Base-by-base conservation (phyloP, 2,329 filamentous ascomycete genomes). In the Fusarium sp. region DNA sequence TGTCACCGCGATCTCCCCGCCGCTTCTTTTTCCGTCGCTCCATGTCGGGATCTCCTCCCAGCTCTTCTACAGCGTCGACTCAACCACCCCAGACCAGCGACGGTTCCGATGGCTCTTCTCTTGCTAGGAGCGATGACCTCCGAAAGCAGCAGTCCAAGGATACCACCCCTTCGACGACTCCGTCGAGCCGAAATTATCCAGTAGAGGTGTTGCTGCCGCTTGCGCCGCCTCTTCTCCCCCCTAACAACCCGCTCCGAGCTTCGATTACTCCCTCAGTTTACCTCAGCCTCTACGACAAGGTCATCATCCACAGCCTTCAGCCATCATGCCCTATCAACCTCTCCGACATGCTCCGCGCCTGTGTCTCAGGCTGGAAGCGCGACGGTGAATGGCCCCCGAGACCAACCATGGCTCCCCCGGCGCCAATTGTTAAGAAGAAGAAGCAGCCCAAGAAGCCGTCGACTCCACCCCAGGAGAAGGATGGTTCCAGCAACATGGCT, bases 301-400 rank as follows among this genome's bases (percentile, higher is more conserved):
- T 98, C 59, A 91, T 98, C 46, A 81, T 95, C 1, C 92, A 96
- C 78, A 89, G 88, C 40, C 89, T 96, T 72, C 94, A 94, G 4
- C 96, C 96, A 0, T 92, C 93, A 2, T 94, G 97, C 17, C 96
- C 96, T 5, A 93, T 98, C 78, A 98, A 98, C 76, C 88, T 98
- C 1, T 85, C 88, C 33, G 94, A 97, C 76, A 92, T 98, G 84
- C 90, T 94, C 24, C 89, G 91, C 11, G 91, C 94, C 14, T 93
- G 96, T 73, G 95, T 98, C 1, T 88, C 92, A 31, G 96, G 96
- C 49, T 98, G 96, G 96, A 97, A 97, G 82, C 89, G 94, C 44
- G 94, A 96, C 77, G 95, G 95, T 17, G 94, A 98, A 81, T 98
- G 96, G 96, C 95, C 96, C 6, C 94, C 20, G 78, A 87, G 55